Conservation (phyloP, 352 stramenopile species). For the Globisporangium heterothallicum region DNA sequence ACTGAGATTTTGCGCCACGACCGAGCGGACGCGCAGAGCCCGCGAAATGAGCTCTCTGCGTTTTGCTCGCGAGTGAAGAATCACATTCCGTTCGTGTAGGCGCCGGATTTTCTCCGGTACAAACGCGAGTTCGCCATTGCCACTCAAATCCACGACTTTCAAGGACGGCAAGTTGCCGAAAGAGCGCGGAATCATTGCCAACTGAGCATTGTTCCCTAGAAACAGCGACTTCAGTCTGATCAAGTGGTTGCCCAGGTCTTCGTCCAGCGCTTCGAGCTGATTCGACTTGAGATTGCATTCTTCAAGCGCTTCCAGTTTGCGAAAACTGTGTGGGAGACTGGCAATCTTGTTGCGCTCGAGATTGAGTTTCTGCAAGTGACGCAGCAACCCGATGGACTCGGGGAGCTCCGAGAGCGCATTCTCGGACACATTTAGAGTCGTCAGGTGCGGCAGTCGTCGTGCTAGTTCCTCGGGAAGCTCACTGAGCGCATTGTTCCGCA, state of each 20-base stretch:
- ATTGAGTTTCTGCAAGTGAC: constrained; percentile 38
- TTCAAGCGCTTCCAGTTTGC: constrained; percentile 29
- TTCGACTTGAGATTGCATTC: constrained; percentile 41
- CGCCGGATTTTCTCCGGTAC: constrained; percentile 52
- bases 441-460: constrained; percentile 29
- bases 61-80: constrained; percentile 55
- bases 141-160: constrained; percentile 37
- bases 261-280: constrained; percentile 22
- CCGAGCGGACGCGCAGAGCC: constrained; percentile 44
- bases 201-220: constrained; percentile 29
- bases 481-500: constrained; percentile 36
- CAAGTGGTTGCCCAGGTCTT: constrained; percentile 24
- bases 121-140: constrained; percentile 24
- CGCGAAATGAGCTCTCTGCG: constrained; percentile 55
- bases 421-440: constrained; percentile 30
- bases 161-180: constrained; percentile 25
- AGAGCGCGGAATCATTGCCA: constrained; percentile 22
- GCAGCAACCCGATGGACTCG: constrained; percentile 25
- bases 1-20: constrained; percentile 28
- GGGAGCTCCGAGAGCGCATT: constrained; percentile 35
- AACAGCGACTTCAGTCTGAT: constrained; percentile 34
- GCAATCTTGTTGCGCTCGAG: constrained; percentile 34
- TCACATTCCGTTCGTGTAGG: constrained; percentile 53
- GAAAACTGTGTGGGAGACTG: constrained; percentile 23
- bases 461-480: constrained; percentile 28